Conservation (phyloP, 106 monocot genomes). For the Platanthera zijinensis region DNA sequence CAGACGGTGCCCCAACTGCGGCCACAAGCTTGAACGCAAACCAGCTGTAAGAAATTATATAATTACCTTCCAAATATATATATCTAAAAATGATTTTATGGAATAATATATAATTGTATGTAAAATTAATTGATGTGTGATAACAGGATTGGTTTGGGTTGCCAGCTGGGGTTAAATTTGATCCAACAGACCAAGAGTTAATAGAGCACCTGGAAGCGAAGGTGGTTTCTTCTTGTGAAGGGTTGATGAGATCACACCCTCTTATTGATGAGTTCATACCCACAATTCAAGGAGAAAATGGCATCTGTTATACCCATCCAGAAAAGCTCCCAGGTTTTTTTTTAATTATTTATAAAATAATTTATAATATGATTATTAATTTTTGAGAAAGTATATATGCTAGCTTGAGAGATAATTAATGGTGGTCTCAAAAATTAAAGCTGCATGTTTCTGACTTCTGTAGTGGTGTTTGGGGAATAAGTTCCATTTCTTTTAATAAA, state of each 20-base stretch:
- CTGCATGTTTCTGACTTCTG: not conserved
- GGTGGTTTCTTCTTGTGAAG: slow-evolving; percentile 29
- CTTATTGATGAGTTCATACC: slow-evolving; percentile 93
- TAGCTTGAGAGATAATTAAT: not conserved
- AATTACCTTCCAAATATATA: not conserved
- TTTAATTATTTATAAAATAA: not conserved
- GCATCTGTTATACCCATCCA: slow-evolving; percentile 85
- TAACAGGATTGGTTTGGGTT: slow-evolving; percentile 66
- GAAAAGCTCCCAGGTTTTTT: slow-evolving; percentile 62
- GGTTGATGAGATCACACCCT: slow-evolving; percentile 41
- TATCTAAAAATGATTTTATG: not conserved
- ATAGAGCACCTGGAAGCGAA: slow-evolving; percentile 84
- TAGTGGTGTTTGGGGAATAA: not conserved
- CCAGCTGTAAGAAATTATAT: slow-evolving; percentile 22
- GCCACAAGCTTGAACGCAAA: slow-evolving; percentile 54
- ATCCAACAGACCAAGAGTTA: slow-evolving; percentile 89
- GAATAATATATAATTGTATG: not conserved
- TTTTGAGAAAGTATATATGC: not conserved
- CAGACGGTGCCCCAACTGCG: slow-evolving; percentile 72
- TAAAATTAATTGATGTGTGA: not conserved
- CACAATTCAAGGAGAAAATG: slow-evolving; percentile 81
- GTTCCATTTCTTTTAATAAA: not conserved
- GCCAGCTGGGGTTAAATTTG: slow-evolving; percentile 83
- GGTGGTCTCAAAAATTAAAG: not conserved
- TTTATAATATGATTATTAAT: not conserved